Base-by-base conservation (phyloP, 2,329 filamentous ascomycete genomes). In the Penicillium sp. region DNA sequence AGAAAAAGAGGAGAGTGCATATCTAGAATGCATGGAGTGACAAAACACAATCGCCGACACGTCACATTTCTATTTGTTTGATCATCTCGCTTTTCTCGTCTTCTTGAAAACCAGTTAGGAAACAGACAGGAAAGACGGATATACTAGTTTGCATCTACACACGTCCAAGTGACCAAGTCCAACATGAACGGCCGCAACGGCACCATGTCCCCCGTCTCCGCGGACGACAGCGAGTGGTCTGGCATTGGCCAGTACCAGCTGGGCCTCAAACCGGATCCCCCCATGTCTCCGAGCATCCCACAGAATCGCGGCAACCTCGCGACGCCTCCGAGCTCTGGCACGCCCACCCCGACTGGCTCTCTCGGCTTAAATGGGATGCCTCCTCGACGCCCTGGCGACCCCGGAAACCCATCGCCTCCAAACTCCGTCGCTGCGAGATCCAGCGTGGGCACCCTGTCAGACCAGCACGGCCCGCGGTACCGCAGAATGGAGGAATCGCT, bases 141-240 rank as follows among this genome's bases (percentile, higher is more conserved):
- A 42, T 51, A 51, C 26, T 35, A 42, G 23, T 16, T 43, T 43
- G n/a, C n/a, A 43, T 7, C 20, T 3, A 5, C 40, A 23, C 18
- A 43, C 23, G 40, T 43, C 40, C 40, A 43, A 43, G 42, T 28
- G 21, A 47, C 46, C 57, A n/a, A n/a, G n/a, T n/a, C n/a, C n/a
- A n/a, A n/a, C n/a, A 89, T 90, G 87, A 89, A 84, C 79, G 82
- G 80, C 71, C 83, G 83, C 77, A 86, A 88, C 83, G 86, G 84
- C 77, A 87, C 87, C 70, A 81, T 92, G 72, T 92, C 90, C 70
- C 90, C 90, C 69, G 83, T 91, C 72, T 94, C 90, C 76, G 78
- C 89, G 81, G 87, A 79, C 70, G 90, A 87, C 72, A 91, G 86
- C 79, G 90, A 94, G 72, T 94, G 88, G 87, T 89, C 88, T 49